These are phyloP conservation scores for Ballota nigra DNA, from an alignment of 257 asterid species.

Conservation along the genomic window DNA sequence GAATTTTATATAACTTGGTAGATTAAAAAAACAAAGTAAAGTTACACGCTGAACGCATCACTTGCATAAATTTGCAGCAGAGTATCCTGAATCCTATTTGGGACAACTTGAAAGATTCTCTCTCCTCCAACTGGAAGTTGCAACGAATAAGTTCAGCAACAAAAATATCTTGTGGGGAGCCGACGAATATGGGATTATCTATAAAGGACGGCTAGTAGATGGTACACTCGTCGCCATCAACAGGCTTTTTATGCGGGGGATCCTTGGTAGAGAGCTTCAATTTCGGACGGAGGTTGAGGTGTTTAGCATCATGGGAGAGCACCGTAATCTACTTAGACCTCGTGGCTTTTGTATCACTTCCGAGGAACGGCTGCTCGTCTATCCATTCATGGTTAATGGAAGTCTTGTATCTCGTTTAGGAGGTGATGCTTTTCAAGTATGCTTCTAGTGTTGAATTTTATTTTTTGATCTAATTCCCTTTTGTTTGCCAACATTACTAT, in stretches of 20 bases:
- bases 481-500: too few relatives aligned
- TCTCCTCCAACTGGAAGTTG: not conserved
- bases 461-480: too few relatives aligned
- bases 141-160: not conserved
- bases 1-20: too few relatives aligned
- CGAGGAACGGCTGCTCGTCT: not conserved
- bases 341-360: not conserved
- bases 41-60: too few relatives aligned
- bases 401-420: not conserved
- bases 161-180: not conserved
- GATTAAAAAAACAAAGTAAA: too few relatives aligned
- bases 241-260: not conserved
- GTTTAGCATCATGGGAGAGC: not conserved
- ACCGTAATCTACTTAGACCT: not conserved
- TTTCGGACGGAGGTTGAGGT: not conserved
- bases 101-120: not conserved
- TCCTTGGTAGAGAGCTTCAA: not conserved
- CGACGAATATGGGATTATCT: too few relatives aligned
- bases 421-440: not conserved
- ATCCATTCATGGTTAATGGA: not conserved
- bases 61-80: too few relatives aligned
- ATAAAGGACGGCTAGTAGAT: not conserved
- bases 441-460: too few relatives aligned
- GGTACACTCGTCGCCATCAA: too few relatives aligned
- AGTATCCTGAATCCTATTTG: too few relatives aligned